These are phyloP conservation scores for Pythium diclinum DNA, from an alignment of 352 stramenopile genomes.

Conservation along the genomic window DNA sequence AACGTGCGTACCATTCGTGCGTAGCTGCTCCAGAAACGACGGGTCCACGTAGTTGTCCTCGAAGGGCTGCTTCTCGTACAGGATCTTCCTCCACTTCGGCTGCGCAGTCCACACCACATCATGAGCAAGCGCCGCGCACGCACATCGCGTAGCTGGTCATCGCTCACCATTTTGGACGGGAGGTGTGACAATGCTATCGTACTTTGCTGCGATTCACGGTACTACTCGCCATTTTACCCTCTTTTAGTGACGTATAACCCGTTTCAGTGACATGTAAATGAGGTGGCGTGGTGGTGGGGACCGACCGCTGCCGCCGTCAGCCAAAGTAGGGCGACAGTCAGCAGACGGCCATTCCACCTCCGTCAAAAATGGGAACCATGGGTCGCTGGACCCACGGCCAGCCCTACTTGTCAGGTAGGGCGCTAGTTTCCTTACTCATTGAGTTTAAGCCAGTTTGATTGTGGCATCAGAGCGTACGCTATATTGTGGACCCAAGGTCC, in stretches of 20 bases:
- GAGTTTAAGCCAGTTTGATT: conserved; percentile 78
- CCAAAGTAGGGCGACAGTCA: conserved; percentile 35
- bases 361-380: conserved; percentile 67
- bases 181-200: not conserved
- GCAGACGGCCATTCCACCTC: conserved; percentile 70
- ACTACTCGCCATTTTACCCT: not conserved
- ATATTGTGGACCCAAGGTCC: conserved; percentile 6
- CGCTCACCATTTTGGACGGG: conserved; percentile 12
- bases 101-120: not conserved
- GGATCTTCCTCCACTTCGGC: conserved; percentile 78
- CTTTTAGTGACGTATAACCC: not conserved
- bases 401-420: conserved; percentile 86
- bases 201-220: not conserved
- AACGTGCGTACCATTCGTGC: conserved; percentile 72
- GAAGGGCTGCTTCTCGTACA: conserved; percentile 87
- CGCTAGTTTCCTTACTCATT: conserved; percentile 92
- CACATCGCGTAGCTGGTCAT: not conserved
- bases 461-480: not conserved
- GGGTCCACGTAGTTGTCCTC: conserved; percentile 90
- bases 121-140: not conserved
- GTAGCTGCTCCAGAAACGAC: conserved; percentile 89
- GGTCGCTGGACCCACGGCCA: conserved; percentile 43
- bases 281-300: conserved; percentile 19
- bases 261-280: not conserved
- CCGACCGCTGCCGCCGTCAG: conserved; percentile 26